A percentile compares a stretch with the other conserved stretches of the same genome.
phyloP scores from a whole-genome alignment of 2,329 filamentous ascomycete genomes.

The Aurifilum marmelostoma region DNA sequence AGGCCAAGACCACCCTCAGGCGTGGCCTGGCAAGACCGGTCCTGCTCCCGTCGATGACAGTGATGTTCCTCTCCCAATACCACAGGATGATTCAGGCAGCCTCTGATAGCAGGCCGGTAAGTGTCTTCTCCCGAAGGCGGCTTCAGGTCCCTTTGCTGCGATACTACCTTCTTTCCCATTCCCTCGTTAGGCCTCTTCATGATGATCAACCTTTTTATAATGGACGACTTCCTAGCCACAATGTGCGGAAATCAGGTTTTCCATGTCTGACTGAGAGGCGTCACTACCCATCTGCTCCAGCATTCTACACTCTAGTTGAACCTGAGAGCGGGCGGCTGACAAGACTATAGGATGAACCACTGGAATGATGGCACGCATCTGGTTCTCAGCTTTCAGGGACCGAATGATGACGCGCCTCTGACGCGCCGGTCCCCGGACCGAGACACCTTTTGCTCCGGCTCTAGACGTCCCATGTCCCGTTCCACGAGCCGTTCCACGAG shows the following conservation, averaged over 20 bases:
- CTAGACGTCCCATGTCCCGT: background rate
- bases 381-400: background rate
- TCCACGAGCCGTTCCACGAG: background rate
- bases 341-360: background rate
- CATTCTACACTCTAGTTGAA: background rate
- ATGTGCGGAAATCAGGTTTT: slow-evolving; percentile 24
- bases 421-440: too few relatives aligned
- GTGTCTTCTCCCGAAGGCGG: background rate
- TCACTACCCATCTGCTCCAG: background rate
- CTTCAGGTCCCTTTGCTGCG: too few relatives aligned
- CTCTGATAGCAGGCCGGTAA: background rate
- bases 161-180: background rate
- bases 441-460: background rate
- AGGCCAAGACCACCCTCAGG: background rate
- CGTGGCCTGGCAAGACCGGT: background rate
- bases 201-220: slow-evolving; percentile 27
- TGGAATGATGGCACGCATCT: background rate
- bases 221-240: slow-evolving; percentile 29
- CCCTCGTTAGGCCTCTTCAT: slow-evolving; percentile 8
- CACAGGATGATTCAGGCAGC: background rate
- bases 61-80: background rate
- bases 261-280: slow-evolving; percentile 22
- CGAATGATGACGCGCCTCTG: background rate
- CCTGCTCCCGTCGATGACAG: too few relatives aligned
- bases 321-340: background rate